Evolutionary conservation across 2,329 filamentous ascomycete species (phyloP).

Genomic region (Dactylellina drechsleri): DNA sequence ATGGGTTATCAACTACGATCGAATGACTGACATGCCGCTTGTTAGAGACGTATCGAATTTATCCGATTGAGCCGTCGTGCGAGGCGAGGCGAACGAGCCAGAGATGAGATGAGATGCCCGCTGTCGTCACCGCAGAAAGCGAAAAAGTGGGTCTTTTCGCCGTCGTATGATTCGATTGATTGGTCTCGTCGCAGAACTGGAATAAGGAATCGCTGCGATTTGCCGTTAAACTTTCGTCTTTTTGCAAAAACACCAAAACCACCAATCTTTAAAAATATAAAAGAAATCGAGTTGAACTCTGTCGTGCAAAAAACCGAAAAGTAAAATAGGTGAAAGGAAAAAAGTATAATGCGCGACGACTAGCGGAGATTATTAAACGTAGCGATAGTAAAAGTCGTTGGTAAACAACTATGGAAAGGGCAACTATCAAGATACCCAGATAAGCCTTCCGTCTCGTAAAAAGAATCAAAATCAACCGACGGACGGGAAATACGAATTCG

Average conservation of each 20-base stretch:
- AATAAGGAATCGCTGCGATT: background rate
- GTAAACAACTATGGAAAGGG: too few relatives aligned
- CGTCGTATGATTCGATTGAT: background rate
- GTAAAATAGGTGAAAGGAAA: background rate
- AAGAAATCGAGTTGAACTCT: background rate
- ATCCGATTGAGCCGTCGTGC: conserved; percentile 4
- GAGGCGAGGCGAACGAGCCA: background rate
- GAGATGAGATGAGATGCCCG: background rate
- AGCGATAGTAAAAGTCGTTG: too few relatives aligned
- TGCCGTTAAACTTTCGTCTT: too few relatives aligned
- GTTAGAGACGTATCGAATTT: background rate
- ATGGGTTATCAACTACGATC: too few relatives aligned
- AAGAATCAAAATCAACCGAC: too few relatives aligned
- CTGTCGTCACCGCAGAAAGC: conserved; percentile 19
- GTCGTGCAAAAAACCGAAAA: background rate
- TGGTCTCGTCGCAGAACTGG: background rate
- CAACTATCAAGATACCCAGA: too few relatives aligned
- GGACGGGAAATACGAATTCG: too few relatives aligned
- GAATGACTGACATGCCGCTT: too few relatives aligned
- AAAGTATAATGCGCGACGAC: background rate
- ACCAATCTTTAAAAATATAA: too few relatives aligned
- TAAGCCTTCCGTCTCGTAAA: too few relatives aligned
- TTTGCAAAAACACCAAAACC: too few relatives aligned
- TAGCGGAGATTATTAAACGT: conserved; percentile 6
- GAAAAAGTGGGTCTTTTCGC: conserved; percentile 17